phyloP scores from a whole-genome alignment of 73 alveolate species.

The Paramecium octaurelia region DNA sequence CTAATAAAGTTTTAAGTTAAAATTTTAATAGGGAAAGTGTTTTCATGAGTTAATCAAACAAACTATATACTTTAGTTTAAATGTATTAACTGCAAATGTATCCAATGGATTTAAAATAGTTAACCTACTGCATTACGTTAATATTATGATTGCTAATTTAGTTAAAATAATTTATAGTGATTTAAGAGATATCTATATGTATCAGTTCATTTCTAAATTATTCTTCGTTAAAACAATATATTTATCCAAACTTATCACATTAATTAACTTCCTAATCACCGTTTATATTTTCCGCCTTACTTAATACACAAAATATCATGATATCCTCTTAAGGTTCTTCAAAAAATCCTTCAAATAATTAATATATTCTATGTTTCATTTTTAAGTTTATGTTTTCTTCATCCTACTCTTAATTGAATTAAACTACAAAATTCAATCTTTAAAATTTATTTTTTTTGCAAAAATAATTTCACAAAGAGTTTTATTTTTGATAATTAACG shows the following conservation, averaged over 20 bases:
- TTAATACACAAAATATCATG: neutral
- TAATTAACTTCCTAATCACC: neutral
- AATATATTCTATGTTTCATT: neutral
- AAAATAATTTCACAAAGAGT: neutral
- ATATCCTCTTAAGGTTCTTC: neutral
- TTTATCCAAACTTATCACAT: neutral
- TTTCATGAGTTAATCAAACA: neutral
- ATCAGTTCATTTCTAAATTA: no score
- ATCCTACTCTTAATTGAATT: neutral
- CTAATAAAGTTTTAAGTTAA: neutral
- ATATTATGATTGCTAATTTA: neutral
- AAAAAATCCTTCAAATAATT: neutral
- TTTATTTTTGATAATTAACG: neutral
- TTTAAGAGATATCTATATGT: neutral
- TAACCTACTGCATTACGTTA: neutral
- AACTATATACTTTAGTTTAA: no score
- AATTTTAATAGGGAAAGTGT: neutral
- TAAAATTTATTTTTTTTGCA: no score
- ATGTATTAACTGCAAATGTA: neutral
- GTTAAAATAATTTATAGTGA: neutral
- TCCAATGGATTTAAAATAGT: neutral
- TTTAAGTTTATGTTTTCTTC: no score
- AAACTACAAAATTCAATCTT: neutral
- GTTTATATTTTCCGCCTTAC: no score
- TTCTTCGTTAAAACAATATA: no score